Evolutionary conservation across 192 early-diverging fungal species (phyloP), one percentile per base, ranked within the genome.

Genomic region (Lobosporangium transversale): DNA sequence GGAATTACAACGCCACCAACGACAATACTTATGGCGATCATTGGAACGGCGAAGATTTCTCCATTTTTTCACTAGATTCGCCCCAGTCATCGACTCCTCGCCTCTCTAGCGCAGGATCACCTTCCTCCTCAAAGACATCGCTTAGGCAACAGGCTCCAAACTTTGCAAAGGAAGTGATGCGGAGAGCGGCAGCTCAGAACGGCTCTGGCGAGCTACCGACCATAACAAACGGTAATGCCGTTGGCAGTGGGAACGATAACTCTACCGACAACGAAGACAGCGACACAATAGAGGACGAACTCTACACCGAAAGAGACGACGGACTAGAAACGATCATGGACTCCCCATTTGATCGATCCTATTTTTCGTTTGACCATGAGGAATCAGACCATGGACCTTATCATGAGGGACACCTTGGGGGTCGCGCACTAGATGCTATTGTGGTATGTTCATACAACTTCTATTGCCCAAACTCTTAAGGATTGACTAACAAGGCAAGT

Each of bases 31-130:
- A 86, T 58, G 93, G 93, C 9, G 93, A 94, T 68, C 90, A 92
- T 51, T 94, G 93, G 92, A 93, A 92, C 51, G 92, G 91, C 6
- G 91, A 94, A 59, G 93, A 94, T 62, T 94, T 94, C 69, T 92
- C 90, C 2, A 91, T 94, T 29, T 89, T 80, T 83, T 89, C 80
- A 27, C 84, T 62, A 21, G 66, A 64, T 51, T 68, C 71, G 9
- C 61, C 56, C 9, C 54, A 53, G 33, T 30, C 40, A 37, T 48
- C 50, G 2, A n/a, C n/a, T n/a, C 48, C 49, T 44, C 68, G 35
- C 50, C 18, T 14, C 21, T 12, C 8, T 0, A 45, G 47, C 18
- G 35, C 17, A 14, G 40, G 62, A 21, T 47, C 70, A 1, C 58
- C 59, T 50, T 32, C 49, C 6, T 31, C 18, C 26, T 31, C 64